These are phyloP conservation scores for Gonapodya sp. DNA, from an alignment of 192 early-diverging fungal species.

Conservation along the genomic window DNA sequence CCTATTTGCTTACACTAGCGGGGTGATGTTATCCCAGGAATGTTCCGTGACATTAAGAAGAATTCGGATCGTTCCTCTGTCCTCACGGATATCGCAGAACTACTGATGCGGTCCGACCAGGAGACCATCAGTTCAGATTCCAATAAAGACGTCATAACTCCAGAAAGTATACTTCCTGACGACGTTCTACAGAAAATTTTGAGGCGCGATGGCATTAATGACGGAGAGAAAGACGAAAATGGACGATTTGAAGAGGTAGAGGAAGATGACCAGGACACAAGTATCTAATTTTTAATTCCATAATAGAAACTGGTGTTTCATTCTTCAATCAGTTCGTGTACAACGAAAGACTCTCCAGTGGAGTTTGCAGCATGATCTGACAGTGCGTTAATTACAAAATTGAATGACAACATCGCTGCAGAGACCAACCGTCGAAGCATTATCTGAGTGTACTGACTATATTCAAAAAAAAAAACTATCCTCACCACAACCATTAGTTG, in stretches of 20 bases:
- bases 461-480: background rate
- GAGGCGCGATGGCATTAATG: background rate
- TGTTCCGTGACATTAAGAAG: background rate
- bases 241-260: background rate
- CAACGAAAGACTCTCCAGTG: background rate
- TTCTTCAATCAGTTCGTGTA: background rate
- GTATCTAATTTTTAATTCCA: background rate
- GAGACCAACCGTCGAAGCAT: too few species aligned
- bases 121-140: background rate
- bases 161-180: background rate
- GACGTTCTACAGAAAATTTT: background rate
- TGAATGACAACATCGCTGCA: background rate
- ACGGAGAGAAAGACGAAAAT: background rate
- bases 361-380: background rate
- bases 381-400: background rate
- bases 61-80: background rate
- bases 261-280: background rate
- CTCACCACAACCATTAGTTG: conserved; percentile 59
- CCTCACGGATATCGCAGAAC: background rate
- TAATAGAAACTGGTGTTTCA: too few species aligned
- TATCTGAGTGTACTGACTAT: background rate
- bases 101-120: background rate
- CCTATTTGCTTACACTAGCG: too few species aligned
- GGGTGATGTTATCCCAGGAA: too few species aligned
- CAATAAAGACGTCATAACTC: background rate